Percentiles rank a stretch among this genome's conserved stretches.
Evolutionary conservation across 441 rosid genomes (phyloP).

Genomic region (Arabidopsis hybrid): DNA sequence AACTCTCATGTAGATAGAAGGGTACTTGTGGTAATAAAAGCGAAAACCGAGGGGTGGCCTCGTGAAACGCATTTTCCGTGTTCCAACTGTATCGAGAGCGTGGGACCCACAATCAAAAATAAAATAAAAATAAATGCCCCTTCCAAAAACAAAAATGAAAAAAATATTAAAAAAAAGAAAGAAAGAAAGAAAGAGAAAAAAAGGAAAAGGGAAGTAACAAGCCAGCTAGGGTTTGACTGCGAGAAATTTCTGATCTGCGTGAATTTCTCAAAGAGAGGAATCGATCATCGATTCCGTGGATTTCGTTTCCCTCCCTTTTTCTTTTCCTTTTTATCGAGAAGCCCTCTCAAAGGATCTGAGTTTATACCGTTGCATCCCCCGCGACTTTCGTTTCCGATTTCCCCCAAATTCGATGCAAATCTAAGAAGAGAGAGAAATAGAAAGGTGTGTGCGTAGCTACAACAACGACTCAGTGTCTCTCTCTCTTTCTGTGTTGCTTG

Average conservation of each 20-base stretch:
- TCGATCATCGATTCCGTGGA: conserved; percentile 56
- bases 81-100: conserved; percentile 25
- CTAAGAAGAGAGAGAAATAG: conserved; percentile 44
- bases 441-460: conserved; percentile 7
- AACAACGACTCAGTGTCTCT: conserved; percentile 27
- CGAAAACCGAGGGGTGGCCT: conserved; percentile 31
- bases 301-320: conserved; percentile 46
- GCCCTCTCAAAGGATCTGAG: conserved; percentile 48
- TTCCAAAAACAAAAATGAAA: not conserved
- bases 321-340: conserved; percentile 18
- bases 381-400: conserved; percentile 47
- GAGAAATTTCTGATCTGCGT: conserved; percentile 52
- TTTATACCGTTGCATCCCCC: conserved; percentile 47
- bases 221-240: conserved; percentile 74
- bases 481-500: conserved; percentile 41
- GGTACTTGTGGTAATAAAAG: conserved; percentile 34
- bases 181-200: not conserved
- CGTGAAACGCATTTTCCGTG: conserved; percentile 20
- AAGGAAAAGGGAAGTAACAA: conserved; percentile 28
- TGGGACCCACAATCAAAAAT: conserved; percentile 36
- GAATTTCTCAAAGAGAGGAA: conserved; percentile 47
- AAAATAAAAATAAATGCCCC: not conserved
- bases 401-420: conserved; percentile 43
- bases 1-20: not conserved
- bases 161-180: conserved; percentile 6